Base-by-base conservation (phyloP, 352 stramenopile genomes). In the Globisporangium barbulae region DNA sequence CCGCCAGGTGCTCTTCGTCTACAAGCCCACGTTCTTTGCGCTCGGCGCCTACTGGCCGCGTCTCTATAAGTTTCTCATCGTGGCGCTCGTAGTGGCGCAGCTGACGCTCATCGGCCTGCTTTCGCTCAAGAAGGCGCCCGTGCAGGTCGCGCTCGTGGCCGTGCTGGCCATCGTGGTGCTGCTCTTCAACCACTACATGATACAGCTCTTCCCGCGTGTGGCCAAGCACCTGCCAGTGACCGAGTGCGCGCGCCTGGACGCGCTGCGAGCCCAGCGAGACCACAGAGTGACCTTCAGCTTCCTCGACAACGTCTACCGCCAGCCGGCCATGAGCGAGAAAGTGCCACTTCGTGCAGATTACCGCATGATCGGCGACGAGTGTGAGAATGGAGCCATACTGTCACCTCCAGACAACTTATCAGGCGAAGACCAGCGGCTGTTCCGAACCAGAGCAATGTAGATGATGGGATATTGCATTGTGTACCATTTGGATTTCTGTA, bases 31-130 rank as follows among this genome's bases (percentile, higher is more conserved):
- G 61, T 74, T 64, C 5, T 78, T 87, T 56, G 75, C 81, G 0
- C 76, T 86, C 15, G 86, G 86, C 17, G 82, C 82, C 39, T 92
- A 76, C 66, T 94, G 86, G 86, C 86, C 83, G 33, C 81, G 75
- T 2, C 56, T 94, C 33, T 93, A 85, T 67, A 79, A 78, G 52
- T 94, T 94, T 60, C 71, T 90, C 62, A 83, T 94, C 49, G 71
- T 79, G 17, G 80, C 84, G 35, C 75, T 94, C 19, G 67, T 94
- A 4, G 73, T 94, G 21, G 71, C 83, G 15, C 86, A 94, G 63
- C 61, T 90, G 49, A 92, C 86, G 28, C 71, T 94, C 41, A 77
- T 94, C 22, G 86, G 86, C 22, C 67, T 94, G 61, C 68, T 94
- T 10, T 91, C 84, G 59, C 81, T 94, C 57, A 94, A 94, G 69